Percentiles rank a stretch among this genome's conserved stretches.
Evolutionary conservation across 805 yeast genomes (phyloP).

Genomic region (Tetrapisispora taiwanensis): DNA sequence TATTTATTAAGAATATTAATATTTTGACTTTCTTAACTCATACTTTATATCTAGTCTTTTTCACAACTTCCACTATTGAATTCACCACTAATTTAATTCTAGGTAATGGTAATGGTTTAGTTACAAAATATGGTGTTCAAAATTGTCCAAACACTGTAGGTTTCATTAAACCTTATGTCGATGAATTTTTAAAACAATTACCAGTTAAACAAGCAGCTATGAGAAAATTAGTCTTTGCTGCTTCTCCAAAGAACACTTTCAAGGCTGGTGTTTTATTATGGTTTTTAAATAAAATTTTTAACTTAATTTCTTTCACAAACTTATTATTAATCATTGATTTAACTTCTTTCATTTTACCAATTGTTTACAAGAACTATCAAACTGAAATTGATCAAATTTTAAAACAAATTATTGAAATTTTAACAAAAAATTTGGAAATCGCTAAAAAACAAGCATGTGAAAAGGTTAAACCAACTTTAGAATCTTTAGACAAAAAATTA

Average conservation of each 20-base stretch:
- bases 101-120: conserved; percentile 71
- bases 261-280: conserved; percentile 61
- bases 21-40: conserved; percentile 51
- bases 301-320: conserved; percentile 64
- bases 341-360: conserved; percentile 64
- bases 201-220: conserved; percentile 43
- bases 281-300: conserved; percentile 59
- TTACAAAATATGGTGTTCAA: conserved; percentile 60
- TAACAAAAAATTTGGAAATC: conserved; percentile 41
- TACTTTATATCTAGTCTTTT: conserved; percentile 47
- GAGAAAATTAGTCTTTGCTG: conserved; percentile 54
- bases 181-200: conserved; percentile 27
- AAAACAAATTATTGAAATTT: conserved; percentile 35
- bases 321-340: conserved; percentile 49
- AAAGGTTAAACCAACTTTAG: conserved; percentile 50
- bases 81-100: conserved; percentile 60
- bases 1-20: conserved; percentile 54
- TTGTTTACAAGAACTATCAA: conserved; percentile 62
- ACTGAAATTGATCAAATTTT: conserved; percentile 63
- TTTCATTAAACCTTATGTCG: conserved; percentile 25
- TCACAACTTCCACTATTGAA: conserved; percentile 64
- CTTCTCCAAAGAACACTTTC: conserved; percentile 61
- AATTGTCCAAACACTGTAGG: conserved; percentile 29
- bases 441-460: conserved; percentile 40
- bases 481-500: conserved; percentile 45